Evolutionary conservation across 1,284 basidiomycete species (phyloP).

Genomic region (Pascua sp.): DNA sequence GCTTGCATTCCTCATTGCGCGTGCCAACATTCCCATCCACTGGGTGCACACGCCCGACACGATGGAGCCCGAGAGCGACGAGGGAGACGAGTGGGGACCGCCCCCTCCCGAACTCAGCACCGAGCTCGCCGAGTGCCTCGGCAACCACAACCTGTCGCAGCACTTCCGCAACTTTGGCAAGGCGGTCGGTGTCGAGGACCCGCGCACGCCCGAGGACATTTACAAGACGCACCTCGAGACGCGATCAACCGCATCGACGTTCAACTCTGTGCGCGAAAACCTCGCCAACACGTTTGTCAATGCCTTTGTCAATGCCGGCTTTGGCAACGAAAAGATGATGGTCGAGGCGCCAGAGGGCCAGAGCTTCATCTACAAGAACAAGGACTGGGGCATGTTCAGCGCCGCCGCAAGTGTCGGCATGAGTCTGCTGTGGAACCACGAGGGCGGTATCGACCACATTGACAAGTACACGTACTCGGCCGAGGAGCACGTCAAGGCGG

Average conservation of each 20-base stretch:
- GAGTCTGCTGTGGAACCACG: slow-evolving; percentile 93
- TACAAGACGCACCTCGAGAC: slow-evolving; percentile 96
- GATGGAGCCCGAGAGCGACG: slow-evolving; percentile 57
- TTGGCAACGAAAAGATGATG: slow-evolving; percentile 98
- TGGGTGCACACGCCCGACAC: slow-evolving; percentile 66
- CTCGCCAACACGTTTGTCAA: slow-evolving; percentile 97
- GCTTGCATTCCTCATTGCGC: slow-evolving; percentile 87
- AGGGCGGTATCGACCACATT: slow-evolving; percentile 87
- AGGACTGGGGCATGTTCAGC: slow-evolving; percentile 96
- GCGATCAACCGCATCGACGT: slow-evolving; percentile 61
- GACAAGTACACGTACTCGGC: slow-evolving; percentile 97
- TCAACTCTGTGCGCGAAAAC: slow-evolving; percentile 89
- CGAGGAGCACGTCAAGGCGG: slow-evolving; percentile 97
- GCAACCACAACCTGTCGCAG: slow-evolving; percentile 74
- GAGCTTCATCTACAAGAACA: slow-evolving; percentile 99
- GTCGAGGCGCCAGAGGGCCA: slow-evolving; percentile 91
- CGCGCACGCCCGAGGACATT: slow-evolving; percentile 91
- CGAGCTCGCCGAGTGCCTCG: slow-evolving; percentile 78
- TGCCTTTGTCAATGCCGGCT: slow-evolving; percentile 97
- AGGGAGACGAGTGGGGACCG: slow-evolving; percentile 33
- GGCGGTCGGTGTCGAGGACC: slow-evolving; percentile 85
- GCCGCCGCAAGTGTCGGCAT: slow-evolving; percentile 92
- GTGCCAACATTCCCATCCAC: slow-evolving; percentile 85
- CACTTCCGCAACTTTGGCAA: slow-evolving; percentile 92
- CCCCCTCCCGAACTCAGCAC: slow-evolving; percentile 65